Percentiles rank a stretch among this genome's conserved stretches.
These are phyloP conservation scores for Kockovaella imperatae DNA, from an alignment of 768 basidiomycete species.

Conservation along the genomic window DNA sequence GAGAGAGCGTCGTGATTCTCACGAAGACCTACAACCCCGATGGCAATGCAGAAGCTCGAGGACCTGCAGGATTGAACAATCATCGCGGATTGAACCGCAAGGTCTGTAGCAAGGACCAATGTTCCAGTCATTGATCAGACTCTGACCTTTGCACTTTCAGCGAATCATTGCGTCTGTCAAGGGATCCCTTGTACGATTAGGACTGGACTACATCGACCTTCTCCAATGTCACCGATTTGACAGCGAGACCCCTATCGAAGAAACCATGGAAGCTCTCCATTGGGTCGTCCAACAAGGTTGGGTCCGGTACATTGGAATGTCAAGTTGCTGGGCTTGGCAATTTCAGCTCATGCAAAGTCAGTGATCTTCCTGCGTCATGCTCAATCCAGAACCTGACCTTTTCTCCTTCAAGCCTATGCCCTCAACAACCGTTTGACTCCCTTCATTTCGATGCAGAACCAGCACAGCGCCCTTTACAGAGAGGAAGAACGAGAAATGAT, in stretches of 20 bases:
- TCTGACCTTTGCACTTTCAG: slow-evolving; percentile 34
- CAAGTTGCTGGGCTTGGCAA: slow-evolving; percentile 46
- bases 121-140: not conserved
- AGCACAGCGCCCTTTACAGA: slow-evolving; percentile 56
- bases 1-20: slow-evolving; percentile 72
- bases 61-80: slow-evolving; percentile 32
- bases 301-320: slow-evolving; percentile 48
- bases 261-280: slow-evolving; percentile 50
- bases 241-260: slow-evolving; percentile 55
- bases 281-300: slow-evolving; percentile 47
- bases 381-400: not conserved
- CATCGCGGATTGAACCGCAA: slow-evolving; percentile 27
- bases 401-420: slow-evolving; percentile 52
- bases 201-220: slow-evolving; percentile 69
- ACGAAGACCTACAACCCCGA: slow-evolving; percentile 52
- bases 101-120: too few relatives aligned
- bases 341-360: slow-evolving; percentile 40
- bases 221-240: slow-evolving; percentile 61
- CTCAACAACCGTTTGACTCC: slow-evolving; percentile 55
- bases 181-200: slow-evolving; percentile 56
- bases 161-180: slow-evolving; percentile 60
- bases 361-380: slow-evolving; percentile 1
- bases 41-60: slow-evolving; percentile 21
- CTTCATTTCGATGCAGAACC: slow-evolving; percentile 67
- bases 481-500: slow-evolving; percentile 54